Base-by-base conservation (phyloP, 345 rosid species). In the Gossypium longicalyx region DNA sequence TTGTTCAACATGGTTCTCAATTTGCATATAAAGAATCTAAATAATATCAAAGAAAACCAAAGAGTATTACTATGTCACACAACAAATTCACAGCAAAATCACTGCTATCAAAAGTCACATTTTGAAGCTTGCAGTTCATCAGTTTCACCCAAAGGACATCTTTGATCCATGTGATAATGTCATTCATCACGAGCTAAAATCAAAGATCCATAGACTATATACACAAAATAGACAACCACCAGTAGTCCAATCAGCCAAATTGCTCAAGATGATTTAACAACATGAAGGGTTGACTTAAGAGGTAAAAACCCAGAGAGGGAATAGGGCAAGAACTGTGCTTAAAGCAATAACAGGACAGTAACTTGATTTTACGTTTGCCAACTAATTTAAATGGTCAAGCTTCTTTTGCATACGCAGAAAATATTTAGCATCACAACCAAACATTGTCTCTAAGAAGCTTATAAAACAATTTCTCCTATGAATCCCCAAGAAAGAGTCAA, bases 191-290 rank as follows among this genome's bases (percentile, higher is more conserved):
- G 7, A 34, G 41, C 41, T 34, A 34, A 34, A 34, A 34, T 34
- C 41, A 4, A 34, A 34, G 41, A 34, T 34, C 41, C 41, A 34
- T 34, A 5, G 7, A 34, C 41, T 34, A 58, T 52, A 29, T 61
- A 45, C 69, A 41, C 44, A 71, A 22, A 7, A 74, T 52, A 60
- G 17, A 22, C 52, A 74, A 45, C 20, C 29, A 1, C 19, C 25
- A 2, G 27, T 6, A 79, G 11, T 23, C 34, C 38, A 44, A 51
- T 56, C 76, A 71, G 74, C 27, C 11, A 61, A 67, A 56, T 44
- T 57, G 45, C 48, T n/a, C 12, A 1, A 13, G n/a, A 67, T 22
- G 5, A 20, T 66, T 49, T 34, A 34, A 45, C 4, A 22, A 38
- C 19, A 7, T 17, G n/a, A 59, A 58, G 22, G 16, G 20, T 17